Evolutionary conservation across 805 yeast species (phyloP).

Genomic region (Blastobotrys parvus): DNA sequence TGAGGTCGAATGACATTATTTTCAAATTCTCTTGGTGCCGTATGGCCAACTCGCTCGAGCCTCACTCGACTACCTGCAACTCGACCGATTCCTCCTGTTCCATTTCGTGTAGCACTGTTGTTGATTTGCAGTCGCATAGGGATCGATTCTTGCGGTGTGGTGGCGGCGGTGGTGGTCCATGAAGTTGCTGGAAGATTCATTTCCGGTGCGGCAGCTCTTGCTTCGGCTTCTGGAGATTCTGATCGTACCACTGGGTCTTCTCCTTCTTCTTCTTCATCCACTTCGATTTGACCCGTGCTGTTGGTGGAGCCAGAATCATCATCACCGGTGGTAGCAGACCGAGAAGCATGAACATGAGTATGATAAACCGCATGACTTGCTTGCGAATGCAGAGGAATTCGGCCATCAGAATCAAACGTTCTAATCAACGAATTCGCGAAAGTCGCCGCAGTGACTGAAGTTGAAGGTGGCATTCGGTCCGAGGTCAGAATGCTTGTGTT

Average conservation of each 20-base stretch:
- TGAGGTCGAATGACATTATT: constrained; percentile 56
- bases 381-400: constrained; percentile 16
- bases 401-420: neutral
- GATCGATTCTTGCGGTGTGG: neutral
- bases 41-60: too few relatives aligned
- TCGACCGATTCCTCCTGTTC: neutral
- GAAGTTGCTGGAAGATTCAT: too few relatives aligned
- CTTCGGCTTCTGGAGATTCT: neutral
- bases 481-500: neutral
- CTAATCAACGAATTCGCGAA: constrained; percentile 5
- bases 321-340: neutral
- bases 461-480: constrained; percentile 7
- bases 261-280: neutral
- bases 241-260: neutral
- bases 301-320: neutral
- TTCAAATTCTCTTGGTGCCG: neutral
- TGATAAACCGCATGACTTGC: constrained; percentile 19
- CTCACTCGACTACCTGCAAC: neutral
- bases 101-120: neutral
- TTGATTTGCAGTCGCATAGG: neutral
- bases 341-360: constrained; percentile 8
- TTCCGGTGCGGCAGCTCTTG: neutral
- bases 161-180: neutral
- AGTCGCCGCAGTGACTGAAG: constrained; percentile 11
- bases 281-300: too few relatives aligned